A percentile compares a stretch with the other conserved stretches of the same genome.
These are phyloP conservation scores for Chernovozyma aurita DNA, from an alignment of 1,139 yeast genomes.

Conservation along the genomic window DNA sequence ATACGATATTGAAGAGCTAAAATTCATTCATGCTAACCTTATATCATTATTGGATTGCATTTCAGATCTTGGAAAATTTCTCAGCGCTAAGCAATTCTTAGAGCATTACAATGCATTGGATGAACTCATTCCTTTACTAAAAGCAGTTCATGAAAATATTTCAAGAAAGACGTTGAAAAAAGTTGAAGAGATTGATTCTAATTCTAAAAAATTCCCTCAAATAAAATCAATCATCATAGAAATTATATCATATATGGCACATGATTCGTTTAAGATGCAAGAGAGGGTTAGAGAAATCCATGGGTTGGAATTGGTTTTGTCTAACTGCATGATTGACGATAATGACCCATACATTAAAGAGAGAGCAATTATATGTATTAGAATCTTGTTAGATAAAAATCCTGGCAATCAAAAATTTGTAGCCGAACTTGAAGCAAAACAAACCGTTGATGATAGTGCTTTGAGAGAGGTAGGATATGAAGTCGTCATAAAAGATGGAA, in stretches of 20 bases:
- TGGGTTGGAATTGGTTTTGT: slow-evolving; percentile 67
- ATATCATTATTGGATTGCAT: slow-evolving; percentile 44
- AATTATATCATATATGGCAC: slow-evolving; percentile 51
- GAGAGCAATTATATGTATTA: slow-evolving; percentile 72
- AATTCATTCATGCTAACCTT: slow-evolving; percentile 18
- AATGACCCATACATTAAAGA: slow-evolving; percentile 89
- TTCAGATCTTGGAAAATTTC: slow-evolving; percentile 46
- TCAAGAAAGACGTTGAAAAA: slow-evolving; percentile 28
- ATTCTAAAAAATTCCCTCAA: slow-evolving; percentile 47
- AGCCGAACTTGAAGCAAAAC: slow-evolving; percentile 41
- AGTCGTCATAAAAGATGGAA: slow-evolving; percentile 33
- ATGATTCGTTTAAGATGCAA: slow-evolving; percentile 53
- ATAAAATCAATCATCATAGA: slow-evolving; percentile 60
- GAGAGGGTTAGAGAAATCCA: slow-evolving; percentile 62
- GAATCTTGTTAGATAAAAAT: slow-evolving; percentile 63
- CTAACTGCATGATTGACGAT: slow-evolving; percentile 81
- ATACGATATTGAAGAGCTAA: slow-evolving; percentile 10
- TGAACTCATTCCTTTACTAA: slow-evolving; percentile 39
- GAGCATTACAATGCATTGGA: slow-evolving; percentile 47
- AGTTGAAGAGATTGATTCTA: slow-evolving; percentile 11
- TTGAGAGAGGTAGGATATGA: slow-evolving; percentile 39
- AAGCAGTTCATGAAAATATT: slow-evolving; percentile 46
- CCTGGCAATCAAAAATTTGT: slow-evolving; percentile 70
- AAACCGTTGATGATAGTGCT: slow-evolving; percentile 28
- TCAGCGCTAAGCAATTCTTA: slow-evolving; percentile 49